Conservation (phyloP, 1,139 yeast genomes). For the Pichia sp. region DNA sequence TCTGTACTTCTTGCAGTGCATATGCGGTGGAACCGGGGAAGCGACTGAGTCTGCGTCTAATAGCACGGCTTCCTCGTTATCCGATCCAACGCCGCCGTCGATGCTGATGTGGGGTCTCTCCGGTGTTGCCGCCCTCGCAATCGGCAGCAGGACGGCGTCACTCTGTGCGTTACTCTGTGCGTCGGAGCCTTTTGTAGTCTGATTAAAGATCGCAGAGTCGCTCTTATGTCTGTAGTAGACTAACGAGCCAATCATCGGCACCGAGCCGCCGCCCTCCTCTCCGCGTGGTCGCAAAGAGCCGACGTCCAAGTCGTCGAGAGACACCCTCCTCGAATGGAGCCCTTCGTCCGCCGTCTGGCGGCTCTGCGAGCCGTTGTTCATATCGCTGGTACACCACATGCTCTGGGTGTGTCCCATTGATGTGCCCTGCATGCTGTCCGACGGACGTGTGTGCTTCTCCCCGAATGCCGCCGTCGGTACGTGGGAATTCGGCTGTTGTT, state of each 20-base stretch:
- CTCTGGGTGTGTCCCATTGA: not conserved
- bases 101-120: not conserved
- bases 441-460: not conserved
- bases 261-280: constrained; percentile 23
- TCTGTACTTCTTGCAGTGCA: not conserved
- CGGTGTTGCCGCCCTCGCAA: not conserved
- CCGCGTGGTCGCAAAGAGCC: not conserved
- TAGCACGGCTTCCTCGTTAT: not conserved
- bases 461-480: not conserved
- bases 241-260: constrained; percentile 30
- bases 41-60: not conserved
- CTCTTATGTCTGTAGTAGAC: constrained; percentile 23
- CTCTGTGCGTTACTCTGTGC: not conserved
- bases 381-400: not conserved
- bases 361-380: not conserved
- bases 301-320: constrained; percentile 8
- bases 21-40: not conserved
- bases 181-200: not conserved
- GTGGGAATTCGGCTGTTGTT: no score
- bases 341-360: not conserved
- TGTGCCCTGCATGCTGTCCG: not conserved
- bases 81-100: not conserved
- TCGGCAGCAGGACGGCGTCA: not conserved
- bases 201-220: not conserved
- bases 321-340: not conserved